Evolutionary conservation across 2,329 filamentous ascomycete genomes (phyloP), one percentile per base, ranked within the genome.

Genomic region (Lasiodiplodia theobromae): DNA sequence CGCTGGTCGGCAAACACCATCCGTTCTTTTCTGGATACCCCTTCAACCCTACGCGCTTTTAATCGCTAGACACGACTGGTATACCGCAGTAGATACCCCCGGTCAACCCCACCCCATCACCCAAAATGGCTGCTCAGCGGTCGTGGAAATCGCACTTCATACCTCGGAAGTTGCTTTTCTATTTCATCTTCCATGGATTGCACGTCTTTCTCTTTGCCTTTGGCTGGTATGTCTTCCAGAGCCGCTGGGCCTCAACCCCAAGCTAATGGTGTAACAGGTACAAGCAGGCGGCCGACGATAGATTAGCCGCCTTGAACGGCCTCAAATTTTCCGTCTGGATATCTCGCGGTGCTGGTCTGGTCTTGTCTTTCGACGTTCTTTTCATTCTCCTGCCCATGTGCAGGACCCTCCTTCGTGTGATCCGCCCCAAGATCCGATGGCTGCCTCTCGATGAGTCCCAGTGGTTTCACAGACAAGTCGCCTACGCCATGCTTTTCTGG

Each of bases 381-480:
- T 85, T 98, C 72, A 97, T 99, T 75, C 82, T 99, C 34, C 85
- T 99, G 69, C 96, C 96, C 7, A 97, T 99, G 85, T 99, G 95
- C 84, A 88, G 96, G 73, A 98, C 95, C 69, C 83, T 98, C 38
- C 87, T 99, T 77, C 89, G 93, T 78, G 91, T 89, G 77, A 80
- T 98, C 68, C 88, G 96, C 71, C 96, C 96, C 31, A 97, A 96
- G 84, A 82, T 97, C 72, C 88, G 89, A 79, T 97, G 92, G 84
- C 78, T 98, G 14, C 96, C 96, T 5, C 86, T 99, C n/a, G 96
- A 99, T 76, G 96, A 99, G 82, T 96, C 94, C 69, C 87, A 94
- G 72, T 99, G 94, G 94, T 96, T 99, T 81, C 96, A 99, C 83
- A 88, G 95, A 72, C 96, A 99, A 80, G 87, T 97, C 53, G 95